Conservation (phyloP, 2,329 filamentous ascomycete species). For the Microdochium nivale region DNA sequence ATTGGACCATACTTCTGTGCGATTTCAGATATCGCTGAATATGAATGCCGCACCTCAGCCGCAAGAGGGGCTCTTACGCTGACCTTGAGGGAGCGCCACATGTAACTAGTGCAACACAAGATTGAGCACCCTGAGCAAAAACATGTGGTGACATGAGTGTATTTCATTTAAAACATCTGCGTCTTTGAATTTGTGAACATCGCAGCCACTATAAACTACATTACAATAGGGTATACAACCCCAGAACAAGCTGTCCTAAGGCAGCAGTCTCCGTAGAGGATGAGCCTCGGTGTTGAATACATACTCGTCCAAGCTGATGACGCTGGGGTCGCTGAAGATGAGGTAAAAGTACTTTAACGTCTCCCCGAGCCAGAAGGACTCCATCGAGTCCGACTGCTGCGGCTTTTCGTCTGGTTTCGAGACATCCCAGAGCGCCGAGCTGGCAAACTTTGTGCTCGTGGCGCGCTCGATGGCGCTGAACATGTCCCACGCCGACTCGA, state of each 20-base stretch:
- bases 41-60: no score
- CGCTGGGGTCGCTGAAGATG: conserved; percentile 42
- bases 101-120: no score
- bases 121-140: no score
- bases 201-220: background rate
- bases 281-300: conserved; percentile 37
- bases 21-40: no score
- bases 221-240: no score
- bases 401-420: conserved; percentile 36
- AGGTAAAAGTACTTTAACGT: conserved; percentile 41
- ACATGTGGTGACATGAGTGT: no score
- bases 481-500: conserved; percentile 21
- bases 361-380: conserved; percentile 58
- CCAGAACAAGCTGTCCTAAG: conserved; percentile 4
- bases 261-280: conserved; percentile 12
- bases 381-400: conserved; percentile 34
- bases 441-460: conserved; percentile 14
- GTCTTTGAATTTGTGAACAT: background rate
- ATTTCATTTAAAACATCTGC: background rate
- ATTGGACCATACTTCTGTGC: no score
- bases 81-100: no score
- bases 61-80: no score
- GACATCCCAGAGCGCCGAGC: conserved; percentile 18
- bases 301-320: conserved; percentile 51
- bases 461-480: conserved; percentile 17